phyloP scores from a whole-genome alignment of 2,329 filamentous ascomycete genomes.

The Ophiostoma pallidulum region DNA sequence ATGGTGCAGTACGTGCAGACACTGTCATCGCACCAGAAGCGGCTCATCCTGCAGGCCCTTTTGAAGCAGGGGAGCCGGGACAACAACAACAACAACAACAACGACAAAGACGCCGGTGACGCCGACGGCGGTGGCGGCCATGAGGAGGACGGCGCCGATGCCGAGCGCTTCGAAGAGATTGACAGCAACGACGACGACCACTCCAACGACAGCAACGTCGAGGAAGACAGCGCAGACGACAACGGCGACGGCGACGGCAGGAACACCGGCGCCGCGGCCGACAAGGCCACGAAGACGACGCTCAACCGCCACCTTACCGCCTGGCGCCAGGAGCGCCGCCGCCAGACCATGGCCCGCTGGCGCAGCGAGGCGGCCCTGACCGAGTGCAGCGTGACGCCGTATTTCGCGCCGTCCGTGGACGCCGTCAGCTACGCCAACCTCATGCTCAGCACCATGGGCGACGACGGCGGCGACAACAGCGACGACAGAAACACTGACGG shows the following conservation, averaged over 20 bases:
- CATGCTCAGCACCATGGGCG: neutral
- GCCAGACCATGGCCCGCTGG: neutral
- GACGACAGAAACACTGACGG: too few species aligned
- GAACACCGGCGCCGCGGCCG: neutral
- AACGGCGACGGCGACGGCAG: neutral
- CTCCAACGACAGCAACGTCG: neutral
- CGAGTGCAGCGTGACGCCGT: too few species aligned
- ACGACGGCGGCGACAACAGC: too few species aligned
- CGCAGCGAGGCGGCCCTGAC: neutral
- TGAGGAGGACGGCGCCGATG: neutral
- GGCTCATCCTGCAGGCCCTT: constrained; percentile 8
- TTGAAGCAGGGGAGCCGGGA: neutral
- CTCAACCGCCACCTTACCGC: neutral
- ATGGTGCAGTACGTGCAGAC: constrained; percentile 13
- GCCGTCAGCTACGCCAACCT: neutral
- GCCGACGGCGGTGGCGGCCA: neutral
- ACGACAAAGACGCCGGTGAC: constrained; percentile 1
- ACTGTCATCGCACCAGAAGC: constrained; percentile 13
- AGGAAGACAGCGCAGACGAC: neutral
- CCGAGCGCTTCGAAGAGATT: too few species aligned
- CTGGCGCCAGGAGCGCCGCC: constrained; percentile 1
- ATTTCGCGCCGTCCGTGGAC: too few species aligned
- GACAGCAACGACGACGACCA: neutral
- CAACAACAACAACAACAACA: neutral
- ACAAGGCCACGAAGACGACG: too few species aligned